phyloP scores from a whole-genome alignment of 2,329 filamentous ascomycete genomes.

The Neurospora crassa region DNA sequence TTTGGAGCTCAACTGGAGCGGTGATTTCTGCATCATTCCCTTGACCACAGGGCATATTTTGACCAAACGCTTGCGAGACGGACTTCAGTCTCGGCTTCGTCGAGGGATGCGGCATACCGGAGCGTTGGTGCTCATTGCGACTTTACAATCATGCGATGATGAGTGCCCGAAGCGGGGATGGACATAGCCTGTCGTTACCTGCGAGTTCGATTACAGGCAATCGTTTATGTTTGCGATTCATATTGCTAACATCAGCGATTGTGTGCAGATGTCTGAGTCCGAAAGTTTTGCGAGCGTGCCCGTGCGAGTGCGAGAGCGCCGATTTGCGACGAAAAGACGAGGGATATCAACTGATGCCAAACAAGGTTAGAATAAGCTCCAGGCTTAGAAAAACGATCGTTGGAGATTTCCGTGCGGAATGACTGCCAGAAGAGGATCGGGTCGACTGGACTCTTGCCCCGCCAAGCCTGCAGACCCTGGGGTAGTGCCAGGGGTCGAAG shows the following conservation, averaged over 20 bases:
- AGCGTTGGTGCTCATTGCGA: background rate
- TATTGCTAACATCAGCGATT: background rate
- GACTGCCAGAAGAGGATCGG: conserved; percentile 14
- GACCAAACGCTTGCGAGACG: background rate
- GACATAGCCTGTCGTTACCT: background rate
- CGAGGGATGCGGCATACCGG: background rate
- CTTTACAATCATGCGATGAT: background rate
- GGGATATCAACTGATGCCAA: background rate
- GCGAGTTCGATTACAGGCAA: background rate
- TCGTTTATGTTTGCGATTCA: background rate
- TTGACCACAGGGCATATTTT: background rate
- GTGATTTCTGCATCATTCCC: background rate
- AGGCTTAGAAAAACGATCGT: background rate
- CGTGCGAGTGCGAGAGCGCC: background rate
- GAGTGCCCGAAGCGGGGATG: background rate
- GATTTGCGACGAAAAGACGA: background rate
- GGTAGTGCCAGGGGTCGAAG: conserved; percentile 8
- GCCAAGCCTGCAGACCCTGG: conserved; percentile 7
- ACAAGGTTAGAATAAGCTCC: background rate
- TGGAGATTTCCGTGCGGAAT: conserved; percentile 5
- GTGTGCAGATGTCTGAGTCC: background rate
- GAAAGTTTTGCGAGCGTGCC: background rate
- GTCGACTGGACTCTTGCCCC: conserved; percentile 7
- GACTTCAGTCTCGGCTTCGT: background rate
- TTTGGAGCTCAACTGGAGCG: background rate